Evolutionary conservation across 1,284 basidiomycete species (phyloP), one percentile per base, ranked within the genome.

Genomic region (Cerioporus squamosus): DNA sequence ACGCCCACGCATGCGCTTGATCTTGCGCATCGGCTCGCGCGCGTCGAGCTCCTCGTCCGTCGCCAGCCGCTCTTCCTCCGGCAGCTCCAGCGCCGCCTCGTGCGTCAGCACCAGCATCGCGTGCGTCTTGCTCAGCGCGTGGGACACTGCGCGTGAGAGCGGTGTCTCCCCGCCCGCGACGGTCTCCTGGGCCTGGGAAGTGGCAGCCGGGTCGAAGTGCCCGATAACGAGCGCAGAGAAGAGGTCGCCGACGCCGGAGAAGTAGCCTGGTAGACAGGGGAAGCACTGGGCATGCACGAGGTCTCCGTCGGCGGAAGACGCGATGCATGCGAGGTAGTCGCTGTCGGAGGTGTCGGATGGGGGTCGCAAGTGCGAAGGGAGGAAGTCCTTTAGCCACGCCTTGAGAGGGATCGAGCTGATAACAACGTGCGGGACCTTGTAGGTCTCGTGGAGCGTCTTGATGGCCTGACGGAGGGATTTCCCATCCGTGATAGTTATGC

Each of bases 171-270:
- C 70, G 45, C 26, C 68, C 36, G 68, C 69, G 44, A 68, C 76
- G 81, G 60, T 77, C 71, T 38, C 78, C 14, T 45, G 43, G 7
- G 40, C 4, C 20, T 23, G 36, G 17, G 40, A 26, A 9, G 51
- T 47, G 33, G 59, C 40, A 9, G 17, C n/a, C 3, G n/a, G 40
- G n/a, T n/a, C n/a, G 72, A 89, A 98, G 67, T 96, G 90, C 0
- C 88, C 97, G 0, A 97, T 79, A 17, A 96, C 86, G 53, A 99
- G 85, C 0, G 97, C 94, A 2, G 96, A 95, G 77, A 99, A 99
- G 52, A 98, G 85, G 72, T 99, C 97, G 14, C 97, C 97, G 2
- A 98, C 96, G 24, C 97, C 97, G 10, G 93, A 93, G 73, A 97
- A 99, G 77, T 98, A 97, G 9, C 95, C 95, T 20, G 90, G 86